A percentile compares a stretch with the other conserved stretches of the same genome.
Evolutionary conservation across 169 alveolate species (phyloP).

Genomic region (Eimeria zaria): DNA sequence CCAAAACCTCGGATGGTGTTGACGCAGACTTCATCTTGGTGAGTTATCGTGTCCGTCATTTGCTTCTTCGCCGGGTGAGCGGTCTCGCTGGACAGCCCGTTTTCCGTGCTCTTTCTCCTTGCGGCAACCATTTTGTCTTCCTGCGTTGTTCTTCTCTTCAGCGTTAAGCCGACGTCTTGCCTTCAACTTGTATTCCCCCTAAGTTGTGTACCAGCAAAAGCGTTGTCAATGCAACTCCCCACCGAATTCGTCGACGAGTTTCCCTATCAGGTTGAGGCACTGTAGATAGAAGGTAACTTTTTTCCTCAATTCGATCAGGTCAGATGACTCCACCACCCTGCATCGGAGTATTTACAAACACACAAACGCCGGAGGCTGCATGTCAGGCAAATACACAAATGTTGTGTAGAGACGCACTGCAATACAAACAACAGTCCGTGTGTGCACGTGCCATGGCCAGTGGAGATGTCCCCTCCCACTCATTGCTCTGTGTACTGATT

Average conservation of each 20-base stretch:
- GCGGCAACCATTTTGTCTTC: conserved; percentile 48
- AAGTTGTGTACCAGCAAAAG: neutral
- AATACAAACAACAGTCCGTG: no score
- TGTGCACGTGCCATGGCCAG: neutral
- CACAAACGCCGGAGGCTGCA: neutral
- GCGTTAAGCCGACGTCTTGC: neutral
- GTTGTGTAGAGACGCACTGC: no score
- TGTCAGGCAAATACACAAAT: neutral
- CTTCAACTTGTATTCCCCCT: neutral
- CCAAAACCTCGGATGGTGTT: conserved; percentile 85
- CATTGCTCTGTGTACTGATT: no score
- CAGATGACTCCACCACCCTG: conserved; percentile 61
- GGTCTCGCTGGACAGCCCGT: conserved; percentile 46
- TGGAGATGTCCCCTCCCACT: neutral
- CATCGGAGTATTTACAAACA: neutral
- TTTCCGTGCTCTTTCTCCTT: conserved; percentile 55
- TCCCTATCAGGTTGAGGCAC: conserved; percentile 3
- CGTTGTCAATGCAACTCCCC: neutral
- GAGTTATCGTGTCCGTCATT: conserved; percentile 24
- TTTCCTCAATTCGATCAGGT: conserved; percentile 28
- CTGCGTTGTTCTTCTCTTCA: neutral
- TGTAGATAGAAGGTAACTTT: conserved; percentile 32
- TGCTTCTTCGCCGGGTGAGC: conserved; percentile 36
- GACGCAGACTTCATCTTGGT: conserved; percentile 80
- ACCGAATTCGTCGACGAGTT: conserved; percentile 41